phyloP scores from a whole-genome alignment of 371 early-diverging fungal species.

The Mortierella sp. region DNA sequence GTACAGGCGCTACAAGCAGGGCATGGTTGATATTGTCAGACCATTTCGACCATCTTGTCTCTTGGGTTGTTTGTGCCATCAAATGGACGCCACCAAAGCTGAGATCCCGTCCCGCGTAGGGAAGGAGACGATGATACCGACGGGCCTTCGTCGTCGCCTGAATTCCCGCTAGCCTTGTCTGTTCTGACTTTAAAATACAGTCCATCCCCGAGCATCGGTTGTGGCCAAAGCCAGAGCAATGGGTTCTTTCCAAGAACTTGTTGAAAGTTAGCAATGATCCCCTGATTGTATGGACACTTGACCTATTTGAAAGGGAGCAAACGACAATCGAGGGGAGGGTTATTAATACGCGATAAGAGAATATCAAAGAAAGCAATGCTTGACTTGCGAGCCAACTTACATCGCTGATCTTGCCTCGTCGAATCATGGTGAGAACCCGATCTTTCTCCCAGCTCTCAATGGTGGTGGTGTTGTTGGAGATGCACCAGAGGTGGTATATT shows the following conservation, averaged over 20 bases:
- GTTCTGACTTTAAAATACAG: constrained; percentile 69
- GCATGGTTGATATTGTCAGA: no score
- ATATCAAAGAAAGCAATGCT: not conserved
- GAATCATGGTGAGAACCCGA: constrained; percentile 45
- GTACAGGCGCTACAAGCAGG: no score
- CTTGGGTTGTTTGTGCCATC: not conserved
- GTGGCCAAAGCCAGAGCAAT: constrained; percentile 81
- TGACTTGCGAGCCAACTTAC: constrained; percentile 9
- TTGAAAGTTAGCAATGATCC: constrained; percentile 77
- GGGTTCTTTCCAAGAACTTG: constrained; percentile 79
- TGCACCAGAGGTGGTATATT: constrained; percentile 86
- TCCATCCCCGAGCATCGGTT: constrained; percentile 75
- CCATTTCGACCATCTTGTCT: constrained; percentile 21
- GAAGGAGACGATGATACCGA: constrained; percentile 7
- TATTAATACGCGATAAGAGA: not conserved
- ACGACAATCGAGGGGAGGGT: not conserved
- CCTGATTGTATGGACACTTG: constrained; percentile 94
- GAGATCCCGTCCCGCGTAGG: no score
- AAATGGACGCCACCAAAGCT: constrained; percentile 12
- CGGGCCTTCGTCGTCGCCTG: not conserved
- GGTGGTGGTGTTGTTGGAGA: constrained; percentile 91
- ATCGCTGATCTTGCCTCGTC: constrained; percentile 38
- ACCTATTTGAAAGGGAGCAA: constrained; percentile 51
- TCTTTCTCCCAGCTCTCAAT: constrained; percentile 90
- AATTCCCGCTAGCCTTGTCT: constrained; percentile 25